Conservation (phyloP, 371 early-diverging fungal genomes). For the Mucor plumbeus region DNA sequence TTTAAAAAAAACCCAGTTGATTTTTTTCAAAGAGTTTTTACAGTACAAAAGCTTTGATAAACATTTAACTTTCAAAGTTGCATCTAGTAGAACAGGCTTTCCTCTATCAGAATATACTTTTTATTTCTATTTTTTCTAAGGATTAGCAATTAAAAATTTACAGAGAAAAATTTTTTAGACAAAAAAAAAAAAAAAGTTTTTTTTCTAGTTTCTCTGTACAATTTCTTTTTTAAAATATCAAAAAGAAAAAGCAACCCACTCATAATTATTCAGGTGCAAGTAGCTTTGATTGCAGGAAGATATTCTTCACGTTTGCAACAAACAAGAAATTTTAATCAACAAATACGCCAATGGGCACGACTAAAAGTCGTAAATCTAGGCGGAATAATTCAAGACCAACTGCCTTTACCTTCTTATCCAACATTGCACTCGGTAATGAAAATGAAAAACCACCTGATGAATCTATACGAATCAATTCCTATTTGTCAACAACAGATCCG, state of each 20-base stretch:
- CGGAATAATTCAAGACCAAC: constrained; percentile 59
- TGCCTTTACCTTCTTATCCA: constrained; percentile 54
- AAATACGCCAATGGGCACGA: constrained; percentile 56
- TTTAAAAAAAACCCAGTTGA: background rate
- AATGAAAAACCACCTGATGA: constrained; percentile 34
- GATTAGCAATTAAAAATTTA: background rate
- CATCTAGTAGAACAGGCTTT: background rate
- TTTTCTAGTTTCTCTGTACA: background rate
- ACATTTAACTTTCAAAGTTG: background rate
- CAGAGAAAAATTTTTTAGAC: background rate
- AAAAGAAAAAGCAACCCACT: background rate
- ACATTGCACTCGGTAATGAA: constrained; percentile 53
- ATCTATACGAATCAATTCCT: constrained; percentile 22
- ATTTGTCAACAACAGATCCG: background rate
- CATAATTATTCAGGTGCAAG: constrained; percentile 20
- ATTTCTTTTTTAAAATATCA: background rate
- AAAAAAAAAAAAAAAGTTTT: background rate
- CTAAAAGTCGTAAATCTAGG: constrained; percentile 64
- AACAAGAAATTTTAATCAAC: constrained; percentile 18
- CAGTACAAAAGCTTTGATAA: background rate
- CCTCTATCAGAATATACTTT: background rate
- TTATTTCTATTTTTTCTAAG: background rate
- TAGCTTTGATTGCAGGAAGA: constrained; percentile 36
- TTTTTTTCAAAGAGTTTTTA: background rate
- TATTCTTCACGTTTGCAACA: constrained; percentile 36